These are phyloP conservation scores for Arabis alpina DNA, from an alignment of 345 rosid species.

Conservation along the genomic window DNA sequence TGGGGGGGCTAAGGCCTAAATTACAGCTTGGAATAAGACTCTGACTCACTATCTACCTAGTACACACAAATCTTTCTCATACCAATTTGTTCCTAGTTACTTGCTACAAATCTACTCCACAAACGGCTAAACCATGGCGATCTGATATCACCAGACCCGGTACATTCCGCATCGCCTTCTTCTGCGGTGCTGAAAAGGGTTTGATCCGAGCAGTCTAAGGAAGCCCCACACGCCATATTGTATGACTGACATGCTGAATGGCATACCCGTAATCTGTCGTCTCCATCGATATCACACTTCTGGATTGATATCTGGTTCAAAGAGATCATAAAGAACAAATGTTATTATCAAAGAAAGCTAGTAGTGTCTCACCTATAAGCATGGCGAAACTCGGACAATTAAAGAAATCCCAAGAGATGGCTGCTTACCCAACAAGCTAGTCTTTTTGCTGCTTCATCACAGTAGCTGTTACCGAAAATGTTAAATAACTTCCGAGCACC, in stretches of 20 bases:
- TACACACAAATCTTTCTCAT: conserved; percentile 31
- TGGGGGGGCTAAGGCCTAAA: conserved; percentile 14
- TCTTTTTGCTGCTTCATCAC: conserved; percentile 87
- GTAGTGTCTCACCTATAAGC: background rate
- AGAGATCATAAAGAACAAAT: conserved; percentile 22
- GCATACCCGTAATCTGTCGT: conserved; percentile 93
- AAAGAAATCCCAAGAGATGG: background rate
- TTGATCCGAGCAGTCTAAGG: conserved; percentile 94
- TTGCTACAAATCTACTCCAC: conserved; percentile 46
- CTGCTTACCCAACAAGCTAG: conserved; percentile 93
- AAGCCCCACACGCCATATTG: conserved; percentile 92
- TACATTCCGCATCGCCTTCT: conserved; percentile 84
- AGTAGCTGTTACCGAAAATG: conserved; percentile 75
- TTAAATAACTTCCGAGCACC: conserved; percentile 87
- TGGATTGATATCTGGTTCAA: conserved; percentile 89
- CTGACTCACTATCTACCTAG: conserved; percentile 40
- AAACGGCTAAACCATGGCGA: conserved; percentile 60
- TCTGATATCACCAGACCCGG: conserved; percentile 69
- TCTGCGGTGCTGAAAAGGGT: conserved; percentile 88
- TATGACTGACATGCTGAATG: conserved; percentile 94
- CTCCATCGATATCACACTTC: conserved; percentile 89
- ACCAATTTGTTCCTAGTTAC: conserved; percentile 30
- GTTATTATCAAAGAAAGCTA: conserved; percentile 10
- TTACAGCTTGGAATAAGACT: conserved; percentile 34
- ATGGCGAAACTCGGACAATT: background rate